Conservation (phyloP, 805 yeast species). For the Maudiozyma pseudohumilis region DNA sequence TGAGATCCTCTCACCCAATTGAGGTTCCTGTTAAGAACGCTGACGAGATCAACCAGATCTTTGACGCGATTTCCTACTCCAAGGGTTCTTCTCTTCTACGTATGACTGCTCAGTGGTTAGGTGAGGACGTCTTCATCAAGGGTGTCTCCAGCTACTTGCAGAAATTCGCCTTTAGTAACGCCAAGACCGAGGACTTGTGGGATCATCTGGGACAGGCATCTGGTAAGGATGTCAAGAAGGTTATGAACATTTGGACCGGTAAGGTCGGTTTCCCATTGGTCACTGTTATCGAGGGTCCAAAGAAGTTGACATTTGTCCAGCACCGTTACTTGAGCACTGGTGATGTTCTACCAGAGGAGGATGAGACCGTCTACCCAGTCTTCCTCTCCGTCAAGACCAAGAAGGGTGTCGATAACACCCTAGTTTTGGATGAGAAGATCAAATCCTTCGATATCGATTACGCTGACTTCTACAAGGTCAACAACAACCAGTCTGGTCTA, state of each 20-base stretch:
- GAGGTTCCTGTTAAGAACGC: conserved; percentile 76
- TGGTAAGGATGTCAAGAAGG: conserved; percentile 46
- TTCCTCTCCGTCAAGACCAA: conserved; percentile 50
- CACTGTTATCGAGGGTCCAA: conserved; percentile 36
- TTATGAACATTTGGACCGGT: conserved; percentile 66
- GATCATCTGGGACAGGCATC: conserved; percentile 50
- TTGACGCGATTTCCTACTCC: conserved; percentile 70
- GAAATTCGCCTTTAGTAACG: conserved; percentile 55
- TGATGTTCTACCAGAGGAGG: conserved; percentile 68
- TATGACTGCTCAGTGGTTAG: conserved; percentile 66
- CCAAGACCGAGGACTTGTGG: conserved; percentile 70
- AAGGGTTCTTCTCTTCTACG: conserved; percentile 73
- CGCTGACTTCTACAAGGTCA: conserved; percentile 51
- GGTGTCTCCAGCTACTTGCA: conserved; percentile 67
- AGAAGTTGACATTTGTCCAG: conserved; percentile 49
- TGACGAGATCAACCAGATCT: conserved; percentile 69
- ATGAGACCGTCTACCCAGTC: conserved; percentile 54
- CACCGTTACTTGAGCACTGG: conserved; percentile 67
- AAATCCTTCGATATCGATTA: conserved; percentile 35
- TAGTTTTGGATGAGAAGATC: conserved; percentile 43
- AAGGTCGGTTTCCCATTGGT: conserved; percentile 67
- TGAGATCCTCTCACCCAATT: conserved; percentile 65
- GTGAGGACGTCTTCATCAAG: conserved; percentile 55
- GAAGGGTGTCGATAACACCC: conserved; percentile 51
- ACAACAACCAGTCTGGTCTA: conserved; percentile 64